Evolutionary conservation across 176 grass and related monocot species (phyloP), one percentile per base, ranked within the genome.

Genomic region (Neostapfia colusana): DNA sequence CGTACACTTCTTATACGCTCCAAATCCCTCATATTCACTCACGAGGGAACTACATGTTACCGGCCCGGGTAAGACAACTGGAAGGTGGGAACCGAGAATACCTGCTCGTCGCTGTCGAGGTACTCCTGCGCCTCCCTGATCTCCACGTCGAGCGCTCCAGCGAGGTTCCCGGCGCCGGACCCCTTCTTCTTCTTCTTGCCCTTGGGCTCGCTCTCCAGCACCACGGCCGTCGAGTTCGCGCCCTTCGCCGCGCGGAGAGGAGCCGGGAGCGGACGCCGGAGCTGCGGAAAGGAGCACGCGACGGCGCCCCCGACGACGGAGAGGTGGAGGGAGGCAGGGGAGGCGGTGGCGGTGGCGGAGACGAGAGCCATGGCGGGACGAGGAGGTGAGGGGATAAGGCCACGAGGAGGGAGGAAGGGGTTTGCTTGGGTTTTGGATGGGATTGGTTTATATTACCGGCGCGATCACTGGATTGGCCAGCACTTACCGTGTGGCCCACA

Each of bases 111-210:
- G 74, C 83, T 85, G 84, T 88, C 80, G 53, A 88, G 86, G 70
- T 86, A 94, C 67, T 83, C 80, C 82, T 85, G 79, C 1, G 87
- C 85, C 37, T 88, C 93, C 79, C 85, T 91, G 36, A 98, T 94
- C 80, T 98, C 95, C 0, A 76, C 36, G 20, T 94, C 95, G 13
- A 98, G 77, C 14, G 87, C 77, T 15, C 76, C 79, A 20, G 89
- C 24, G 7, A 98, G 89, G 3, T 67, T 83, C 24, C 79, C 75
- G 1, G 80, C 66, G 15, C 88, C 95, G 45, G 45, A 72, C 2
- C 79, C 61, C 54, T 86, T 82, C 85, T 92, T 95, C 85, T 92
- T 95, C 67, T 76, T 84, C 85, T 67, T 88, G 26, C 57, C 51
- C 80, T 88, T 83, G 25, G 17, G 53, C 81, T 75, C 84, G 76